Conservation (phyloP, 257 asterid species). For the Solanum medicagineum region DNA sequence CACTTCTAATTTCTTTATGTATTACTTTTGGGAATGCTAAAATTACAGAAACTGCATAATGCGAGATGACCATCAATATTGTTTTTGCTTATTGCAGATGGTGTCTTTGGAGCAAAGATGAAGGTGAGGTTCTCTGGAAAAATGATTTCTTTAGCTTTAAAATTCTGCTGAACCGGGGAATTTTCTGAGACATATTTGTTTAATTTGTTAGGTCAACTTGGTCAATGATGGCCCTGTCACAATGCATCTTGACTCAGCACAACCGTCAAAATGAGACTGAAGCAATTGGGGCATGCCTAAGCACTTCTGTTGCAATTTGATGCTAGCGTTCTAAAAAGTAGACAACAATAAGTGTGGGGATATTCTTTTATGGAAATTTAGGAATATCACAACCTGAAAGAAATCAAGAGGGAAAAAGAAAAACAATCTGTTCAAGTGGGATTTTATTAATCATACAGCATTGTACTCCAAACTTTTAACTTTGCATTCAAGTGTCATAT, state of each 20-base stretch:
- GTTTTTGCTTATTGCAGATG: constrained; percentile 40
- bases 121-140: constrained; percentile 35
- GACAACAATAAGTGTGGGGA: neutral
- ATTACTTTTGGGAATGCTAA: neutral
- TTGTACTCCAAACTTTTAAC: neutral
- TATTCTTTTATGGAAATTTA: neutral
- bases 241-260: constrained; percentile 82
- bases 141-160: neutral
- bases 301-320: neutral
- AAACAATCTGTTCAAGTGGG: neutral
- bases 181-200: neutral
- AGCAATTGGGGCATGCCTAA: neutral
- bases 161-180: neutral
- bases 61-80: neutral
- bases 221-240: constrained; percentile 94
- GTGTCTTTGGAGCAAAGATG: constrained; percentile 91
- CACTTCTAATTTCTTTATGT: neutral
- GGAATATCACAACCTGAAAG: neutral
- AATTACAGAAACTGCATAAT: neutral
- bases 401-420: neutral
- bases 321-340: neutral
- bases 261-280: constrained; percentile 39
- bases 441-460: neutral
- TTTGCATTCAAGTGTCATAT: neutral
- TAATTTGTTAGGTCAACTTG: constrained; percentile 51